These are phyloP conservation scores for Apophysomyces variabilis DNA, from an alignment of 371 early-diverging fungal species.

Conservation along the genomic window DNA sequence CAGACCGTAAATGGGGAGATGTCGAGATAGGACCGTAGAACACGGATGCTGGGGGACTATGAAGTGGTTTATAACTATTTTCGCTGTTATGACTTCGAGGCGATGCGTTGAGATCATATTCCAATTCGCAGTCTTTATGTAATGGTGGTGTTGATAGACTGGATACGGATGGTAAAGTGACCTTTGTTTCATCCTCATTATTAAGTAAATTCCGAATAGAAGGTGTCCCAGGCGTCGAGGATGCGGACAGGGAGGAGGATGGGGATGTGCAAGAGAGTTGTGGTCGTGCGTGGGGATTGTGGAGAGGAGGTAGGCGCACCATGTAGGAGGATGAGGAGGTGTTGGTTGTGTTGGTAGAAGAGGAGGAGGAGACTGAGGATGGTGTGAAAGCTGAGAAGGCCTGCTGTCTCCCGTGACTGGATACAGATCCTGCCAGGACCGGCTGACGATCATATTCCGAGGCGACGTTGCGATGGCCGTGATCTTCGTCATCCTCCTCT, in stretches of 20 bases:
- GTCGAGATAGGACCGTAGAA: slow-evolving; percentile 4
- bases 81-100: slow-evolving; percentile 10
- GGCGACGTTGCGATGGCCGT: slow-evolving; percentile 1
- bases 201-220: slow-evolving; percentile 40
- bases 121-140: slow-evolving; percentile 9
- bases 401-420: slow-evolving; percentile 11
- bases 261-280: slow-evolving; percentile 18
- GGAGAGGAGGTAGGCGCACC: slow-evolving; percentile 9
- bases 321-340: slow-evolving; percentile 16
- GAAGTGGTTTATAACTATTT: slow-evolving; percentile 1
- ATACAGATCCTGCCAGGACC: slow-evolving; percentile 13
- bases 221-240: slow-evolving; percentile 31
- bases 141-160: slow-evolving; percentile 6
- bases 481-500: slow-evolving; percentile 1
- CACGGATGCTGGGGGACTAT: slow-evolving; percentile 2
- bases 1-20: slow-evolving; percentile 1
- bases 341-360: slow-evolving; percentile 10
- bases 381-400: slow-evolving; percentile 14
- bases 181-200: slow-evolving; percentile 19
- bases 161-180: slow-evolving; percentile 4
- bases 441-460: slow-evolving; percentile 11
- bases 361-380: slow-evolving; percentile 9
- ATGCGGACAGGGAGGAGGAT: slow-evolving; percentile 32
- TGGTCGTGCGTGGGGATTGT: background rate
- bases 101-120: slow-evolving; percentile 6